Evolutionary conservation across 352 stramenopile genomes (phyloP).

Genomic region (Phytophthora ohioensis): DNA sequence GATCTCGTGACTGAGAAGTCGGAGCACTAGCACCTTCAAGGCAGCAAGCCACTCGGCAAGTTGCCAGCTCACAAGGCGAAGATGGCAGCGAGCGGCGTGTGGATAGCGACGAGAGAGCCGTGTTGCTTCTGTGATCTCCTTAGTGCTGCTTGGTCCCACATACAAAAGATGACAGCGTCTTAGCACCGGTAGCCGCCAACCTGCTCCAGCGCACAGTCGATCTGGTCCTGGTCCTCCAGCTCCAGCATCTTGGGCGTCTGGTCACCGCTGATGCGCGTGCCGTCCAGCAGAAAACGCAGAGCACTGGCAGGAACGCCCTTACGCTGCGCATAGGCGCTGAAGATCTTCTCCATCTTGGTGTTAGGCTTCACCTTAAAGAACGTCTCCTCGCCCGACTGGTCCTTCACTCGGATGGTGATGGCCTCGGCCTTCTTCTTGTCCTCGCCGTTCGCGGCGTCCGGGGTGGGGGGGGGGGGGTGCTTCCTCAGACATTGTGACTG

Average conservation of each 20-base stretch:
- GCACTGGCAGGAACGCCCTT: conserved; percentile 92
- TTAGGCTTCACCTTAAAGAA: conserved; percentile 99
- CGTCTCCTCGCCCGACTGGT: conserved; percentile 95
- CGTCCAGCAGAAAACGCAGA: conserved; percentile 97
- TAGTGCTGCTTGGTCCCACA: conserved; percentile 20
- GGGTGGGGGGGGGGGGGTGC: conserved; percentile 34
- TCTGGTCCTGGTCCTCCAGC: conserved; percentile 98
- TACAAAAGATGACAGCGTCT: conserved; percentile 23
- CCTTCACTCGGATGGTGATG: conserved; percentile 91
- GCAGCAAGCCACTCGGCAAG: conserved; percentile 2
- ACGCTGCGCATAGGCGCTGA: conserved; percentile 95
- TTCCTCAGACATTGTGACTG: conserved; percentile 69
- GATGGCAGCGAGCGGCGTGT: conserved; percentile 1
- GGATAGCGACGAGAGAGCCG: conserved; percentile 5
- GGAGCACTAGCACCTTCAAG: background rate
- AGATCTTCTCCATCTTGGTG: conserved; percentile 99
- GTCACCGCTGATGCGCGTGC: conserved; percentile 94
- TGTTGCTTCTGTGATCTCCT: conserved; percentile 6
- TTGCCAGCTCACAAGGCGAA: conserved; percentile 5
- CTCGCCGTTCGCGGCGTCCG: conserved; percentile 55
- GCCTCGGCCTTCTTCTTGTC: conserved; percentile 90
- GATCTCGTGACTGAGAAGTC: background rate
- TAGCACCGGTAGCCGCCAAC: conserved; percentile 70
- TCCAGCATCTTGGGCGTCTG: conserved; percentile 97
- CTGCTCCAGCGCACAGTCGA: conserved; percentile 96